These are phyloP conservation scores for Ceratocystis albifundus DNA, from an alignment of 2,329 filamentous ascomycete species.

Conservation along the genomic window DNA sequence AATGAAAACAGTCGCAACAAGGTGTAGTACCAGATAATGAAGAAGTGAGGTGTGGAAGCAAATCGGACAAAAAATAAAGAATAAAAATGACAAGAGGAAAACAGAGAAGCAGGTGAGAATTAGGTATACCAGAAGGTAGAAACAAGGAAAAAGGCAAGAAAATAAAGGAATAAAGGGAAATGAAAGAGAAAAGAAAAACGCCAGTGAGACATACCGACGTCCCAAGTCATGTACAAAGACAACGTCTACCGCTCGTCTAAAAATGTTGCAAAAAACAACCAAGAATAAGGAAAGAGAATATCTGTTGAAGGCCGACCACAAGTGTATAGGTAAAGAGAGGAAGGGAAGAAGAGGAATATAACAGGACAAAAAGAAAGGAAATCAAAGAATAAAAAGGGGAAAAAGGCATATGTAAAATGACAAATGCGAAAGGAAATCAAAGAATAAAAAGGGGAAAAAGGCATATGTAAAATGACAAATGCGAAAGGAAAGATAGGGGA, in stretches of 20 bases:
- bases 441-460: conserved; percentile 17
- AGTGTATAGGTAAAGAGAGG: conserved; percentile 2
- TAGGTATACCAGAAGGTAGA: conserved; percentile 4
- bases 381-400: conserved; percentile 18
- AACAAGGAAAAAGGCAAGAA: conserved; percentile 2
- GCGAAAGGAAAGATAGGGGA: not conserved
- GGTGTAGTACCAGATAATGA: not conserved
- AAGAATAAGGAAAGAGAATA: conserved; percentile 14
- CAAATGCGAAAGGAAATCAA: conserved; percentile 14
- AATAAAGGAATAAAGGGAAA: not conserved
- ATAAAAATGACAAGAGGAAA: conserved; percentile 18
- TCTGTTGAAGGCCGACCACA: not conserved
- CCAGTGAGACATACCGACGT: conserved; percentile 12
- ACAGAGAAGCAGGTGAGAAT: conserved; percentile 6
- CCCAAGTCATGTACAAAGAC: conserved; percentile 13
- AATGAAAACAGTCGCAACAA: not conserved
- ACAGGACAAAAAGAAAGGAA: conserved; percentile 9
- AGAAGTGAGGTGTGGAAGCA: not conserved
- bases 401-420: conserved; percentile 14
- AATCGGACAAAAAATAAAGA: not conserved
- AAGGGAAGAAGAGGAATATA: not conserved
- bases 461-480: conserved; percentile 16
- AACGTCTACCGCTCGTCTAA: conserved; percentile 12
- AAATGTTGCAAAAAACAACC: conserved; percentile 17
- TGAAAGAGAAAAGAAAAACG: conserved; percentile 19